Base-by-base conservation (phyloP, 306 rosid species). In the Vigna mungo region DNA sequence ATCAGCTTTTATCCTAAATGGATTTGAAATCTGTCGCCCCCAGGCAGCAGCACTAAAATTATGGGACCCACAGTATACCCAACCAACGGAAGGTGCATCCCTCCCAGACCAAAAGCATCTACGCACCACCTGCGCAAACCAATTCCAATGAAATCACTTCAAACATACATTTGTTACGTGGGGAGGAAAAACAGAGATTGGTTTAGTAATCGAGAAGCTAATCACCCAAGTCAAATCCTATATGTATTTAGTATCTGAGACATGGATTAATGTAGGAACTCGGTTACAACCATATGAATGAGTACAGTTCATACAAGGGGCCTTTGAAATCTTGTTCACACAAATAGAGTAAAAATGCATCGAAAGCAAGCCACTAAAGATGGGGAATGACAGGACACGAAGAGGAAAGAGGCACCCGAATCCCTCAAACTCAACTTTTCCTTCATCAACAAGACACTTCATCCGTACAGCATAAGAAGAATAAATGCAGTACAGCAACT, bases 31-130 rank as follows among this genome's bases (percentile, higher is more conserved):
- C 71, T 85, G 81, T 23, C 92, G 83, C 55, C 97, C 97, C 96
- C 96, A 92, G 43, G 97, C 93, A 77, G 97, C 96, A 64, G 96
- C 96, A 78, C 96, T 90, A 77, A 92, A 92, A 85, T 92, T 90
- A 78, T 92, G 96, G 25, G 97, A 92, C 43, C 97, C 97, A 67
- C 92, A 90, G 61, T 90, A 92, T 52, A 90, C 87, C 97, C 97
- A 92, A 73, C 97, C 97, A 72, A 56, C 67, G 3, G 90, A 84
- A 84, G 85, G 81, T 66, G 77, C 80, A 59, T 53, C 88, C 58
- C 39, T 56, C 76, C 56, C 55, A 20, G 96, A 87, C 87, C 81
- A 86, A 82, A 92, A 92, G 67, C 87, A 78, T 78, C 97, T 90
- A 64, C 86, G 83, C 44, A 88, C 83, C 72, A 90, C 97, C 96